Conservation (phyloP, 2,329 filamentous ascomycete species). For the Colletotrichum tamarilloi region DNA sequence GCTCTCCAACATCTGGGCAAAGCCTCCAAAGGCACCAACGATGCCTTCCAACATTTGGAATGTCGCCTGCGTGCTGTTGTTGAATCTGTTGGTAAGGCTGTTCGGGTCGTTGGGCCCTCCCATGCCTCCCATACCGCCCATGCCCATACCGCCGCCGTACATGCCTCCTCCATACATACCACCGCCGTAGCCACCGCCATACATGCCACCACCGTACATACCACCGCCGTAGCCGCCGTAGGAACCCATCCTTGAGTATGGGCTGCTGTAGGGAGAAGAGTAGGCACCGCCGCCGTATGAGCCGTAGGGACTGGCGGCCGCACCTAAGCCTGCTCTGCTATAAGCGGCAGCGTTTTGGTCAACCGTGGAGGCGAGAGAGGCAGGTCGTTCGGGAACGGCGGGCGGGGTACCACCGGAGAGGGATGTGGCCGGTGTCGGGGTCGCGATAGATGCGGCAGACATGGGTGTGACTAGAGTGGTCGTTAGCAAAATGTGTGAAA, state of each 20-base stretch:
- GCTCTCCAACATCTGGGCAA: conserved; percentile 99
- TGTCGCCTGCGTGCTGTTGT: conserved; percentile 93
- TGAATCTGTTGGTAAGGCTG: conserved; percentile 95
- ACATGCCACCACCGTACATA: conserved; percentile 53
- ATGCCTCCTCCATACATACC: conserved; percentile 43
- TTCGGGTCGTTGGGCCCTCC: conserved; percentile 85
- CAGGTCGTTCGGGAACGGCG: conserved; percentile 82
- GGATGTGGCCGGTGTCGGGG: conserved; percentile 52
- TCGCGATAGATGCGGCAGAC: conserved; percentile 52
- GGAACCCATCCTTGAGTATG: conserved; percentile 56
- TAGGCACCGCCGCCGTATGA: conserved; percentile 50
- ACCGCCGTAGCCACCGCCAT: conserved; percentile 50
- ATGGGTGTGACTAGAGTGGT: conserved; percentile 43
- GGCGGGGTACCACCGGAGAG: conserved; percentile 63
- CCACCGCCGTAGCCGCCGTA: conserved; percentile 57
- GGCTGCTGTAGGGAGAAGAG: conserved; percentile 50
- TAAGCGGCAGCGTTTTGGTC: conserved; percentile 91
- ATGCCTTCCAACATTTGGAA: conserved; percentile 99
- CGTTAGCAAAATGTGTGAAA: conserved; percentile 20
- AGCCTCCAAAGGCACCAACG: conserved; percentile 95
- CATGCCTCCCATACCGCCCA: conserved; percentile 57
- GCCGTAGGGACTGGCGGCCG: conserved; percentile 58
- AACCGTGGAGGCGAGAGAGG: conserved; percentile 80
- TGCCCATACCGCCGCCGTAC: conserved; percentile 53
- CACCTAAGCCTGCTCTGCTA: conserved; percentile 58